Conservation (phyloP, 305 asterid genomes). For the Fraxinus xanthoxyloides region DNA sequence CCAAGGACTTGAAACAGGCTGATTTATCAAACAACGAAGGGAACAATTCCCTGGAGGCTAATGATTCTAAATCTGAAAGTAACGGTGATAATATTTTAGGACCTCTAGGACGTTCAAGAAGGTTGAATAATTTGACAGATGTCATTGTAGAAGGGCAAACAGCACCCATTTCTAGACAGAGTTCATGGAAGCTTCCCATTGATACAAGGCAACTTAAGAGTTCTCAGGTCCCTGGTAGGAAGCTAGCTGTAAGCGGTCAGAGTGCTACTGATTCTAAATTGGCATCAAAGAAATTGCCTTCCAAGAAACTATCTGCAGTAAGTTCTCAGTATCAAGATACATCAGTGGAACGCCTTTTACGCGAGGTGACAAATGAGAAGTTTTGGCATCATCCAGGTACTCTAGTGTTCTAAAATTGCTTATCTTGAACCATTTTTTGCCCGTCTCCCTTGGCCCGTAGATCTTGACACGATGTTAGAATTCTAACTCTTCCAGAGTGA, state of each 20-base stretch:
- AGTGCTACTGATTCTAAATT: conserved; percentile 52
- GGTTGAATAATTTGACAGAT: conserved; percentile 63
- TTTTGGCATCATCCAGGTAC: conserved; percentile 99
- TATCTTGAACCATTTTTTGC: background rate
- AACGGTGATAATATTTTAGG: conserved; percentile 63
- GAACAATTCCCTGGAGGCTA: conserved; percentile 51
- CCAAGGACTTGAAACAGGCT: conserved; percentile 54
- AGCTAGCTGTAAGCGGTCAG: conserved; percentile 53
- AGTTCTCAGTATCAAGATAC: conserved; percentile 76
- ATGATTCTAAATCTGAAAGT: conserved; percentile 63
- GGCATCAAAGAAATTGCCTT: conserved; percentile 62
- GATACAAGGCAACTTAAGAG: conserved; percentile 66
- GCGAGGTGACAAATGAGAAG: conserved; percentile 95
- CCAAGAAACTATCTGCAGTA: conserved; percentile 58
- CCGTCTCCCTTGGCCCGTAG: background rate
- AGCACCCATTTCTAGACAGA: conserved; percentile 51
- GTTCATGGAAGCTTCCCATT: conserved; percentile 72
- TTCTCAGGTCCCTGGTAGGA: conserved; percentile 60
- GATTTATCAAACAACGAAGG: conserved; percentile 56
- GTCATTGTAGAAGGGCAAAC: conserved; percentile 55
- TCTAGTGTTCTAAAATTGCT: conserved; percentile 10
- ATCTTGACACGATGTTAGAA: background rate
- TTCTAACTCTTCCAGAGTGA: background rate
- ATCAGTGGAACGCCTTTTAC: conserved; percentile 92
- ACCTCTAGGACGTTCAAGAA: conserved; percentile 50